Evolutionary conservation across 257 asterid genomes (phyloP).

Genomic region (Penstemon davidsonii): DNA sequence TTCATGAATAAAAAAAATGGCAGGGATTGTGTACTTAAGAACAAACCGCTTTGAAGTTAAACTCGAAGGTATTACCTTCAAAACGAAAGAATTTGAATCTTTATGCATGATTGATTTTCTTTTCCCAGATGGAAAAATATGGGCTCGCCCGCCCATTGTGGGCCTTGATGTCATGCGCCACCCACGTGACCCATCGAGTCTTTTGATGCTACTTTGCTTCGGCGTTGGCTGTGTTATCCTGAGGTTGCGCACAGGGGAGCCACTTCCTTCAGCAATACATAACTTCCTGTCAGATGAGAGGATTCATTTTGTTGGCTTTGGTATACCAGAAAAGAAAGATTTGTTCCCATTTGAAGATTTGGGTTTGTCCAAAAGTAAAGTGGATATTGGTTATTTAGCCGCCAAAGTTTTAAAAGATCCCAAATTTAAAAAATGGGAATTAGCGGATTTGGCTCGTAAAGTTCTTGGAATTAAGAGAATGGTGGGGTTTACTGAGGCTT

Average conservation of each 20-base stretch:
- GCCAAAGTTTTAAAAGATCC: constrained; percentile 53
- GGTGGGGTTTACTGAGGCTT: constrained; percentile 69
- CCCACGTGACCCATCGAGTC: constrained; percentile 67
- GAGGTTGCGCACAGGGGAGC: constrained; percentile 52
- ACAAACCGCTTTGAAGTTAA: constrained; percentile 81
- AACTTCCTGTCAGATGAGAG: constrained; percentile 63
- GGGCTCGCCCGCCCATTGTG: constrained; percentile 70
- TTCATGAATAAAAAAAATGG: constrained; percentile 36
- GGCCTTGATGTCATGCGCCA: constrained; percentile 86
- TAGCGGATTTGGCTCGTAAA: constrained; percentile 57
- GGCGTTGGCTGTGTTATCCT: constrained; percentile 82
- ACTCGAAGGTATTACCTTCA: constrained; percentile 88
- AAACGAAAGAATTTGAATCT: constrained; percentile 64
- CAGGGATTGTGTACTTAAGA: constrained; percentile 63
- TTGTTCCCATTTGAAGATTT: constrained; percentile 69
- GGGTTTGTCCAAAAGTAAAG: constrained; percentile 44
- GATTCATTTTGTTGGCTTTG: constrained; percentile 73
- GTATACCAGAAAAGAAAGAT: constrained; percentile 67
- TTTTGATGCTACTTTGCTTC: constrained; percentile 59
- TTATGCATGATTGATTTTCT: constrained; percentile 70
- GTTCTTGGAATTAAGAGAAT: constrained; percentile 72
- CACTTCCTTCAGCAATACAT: constrained; percentile 47
- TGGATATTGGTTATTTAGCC: constrained; percentile 73
- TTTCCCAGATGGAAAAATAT: constrained; percentile 61
- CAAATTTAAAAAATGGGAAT: constrained; percentile 56